Evolutionary conservation across 1,284 basidiomycete species (phyloP).

Genomic region (Meripilus lineatus): DNA sequence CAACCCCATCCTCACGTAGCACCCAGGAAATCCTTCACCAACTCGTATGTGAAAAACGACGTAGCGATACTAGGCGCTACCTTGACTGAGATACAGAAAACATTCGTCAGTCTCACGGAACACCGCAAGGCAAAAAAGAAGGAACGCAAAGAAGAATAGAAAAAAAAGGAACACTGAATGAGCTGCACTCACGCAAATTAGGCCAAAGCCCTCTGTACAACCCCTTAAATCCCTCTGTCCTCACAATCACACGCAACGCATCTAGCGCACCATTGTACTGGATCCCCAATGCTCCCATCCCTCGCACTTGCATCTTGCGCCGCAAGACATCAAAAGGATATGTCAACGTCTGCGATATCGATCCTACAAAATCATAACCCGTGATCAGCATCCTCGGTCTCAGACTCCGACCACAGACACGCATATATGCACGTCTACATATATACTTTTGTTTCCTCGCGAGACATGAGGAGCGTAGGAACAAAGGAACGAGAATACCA

Average conservation of each 20-base stretch:
- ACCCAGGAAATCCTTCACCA: slow-evolving; percentile 46
- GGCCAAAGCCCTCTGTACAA: slow-evolving; percentile 89
- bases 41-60: slow-evolving; percentile 77
- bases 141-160: neutral
- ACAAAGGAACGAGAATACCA: too few species aligned
- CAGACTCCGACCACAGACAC: too few species aligned
- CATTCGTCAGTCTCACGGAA: slow-evolving; percentile 1
- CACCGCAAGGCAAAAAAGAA: neutral
- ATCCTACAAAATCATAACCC: too few species aligned
- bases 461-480: slow-evolving; percentile 2
- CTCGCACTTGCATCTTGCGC: slow-evolving; percentile 93
- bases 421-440: too few species aligned
- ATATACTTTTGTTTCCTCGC: neutral
- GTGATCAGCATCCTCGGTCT: too few species aligned
- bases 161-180: neutral
- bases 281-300: slow-evolving; percentile 66
- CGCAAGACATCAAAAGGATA: slow-evolving; percentile 95
- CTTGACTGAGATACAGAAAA: slow-evolving; percentile 51
- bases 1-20: slow-evolving; percentile 19
- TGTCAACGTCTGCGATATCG: slow-evolving; percentile 89
- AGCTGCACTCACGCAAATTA: slow-evolving; percentile 71
- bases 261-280: slow-evolving; percentile 79
- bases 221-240: slow-evolving; percentile 69
- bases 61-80: slow-evolving; percentile 91
- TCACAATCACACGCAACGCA: slow-evolving; percentile 66